phyloP scores from a whole-genome alignment of 1,284 basidiomycete genomes.

The Cystobasidiaceae sp. region DNA sequence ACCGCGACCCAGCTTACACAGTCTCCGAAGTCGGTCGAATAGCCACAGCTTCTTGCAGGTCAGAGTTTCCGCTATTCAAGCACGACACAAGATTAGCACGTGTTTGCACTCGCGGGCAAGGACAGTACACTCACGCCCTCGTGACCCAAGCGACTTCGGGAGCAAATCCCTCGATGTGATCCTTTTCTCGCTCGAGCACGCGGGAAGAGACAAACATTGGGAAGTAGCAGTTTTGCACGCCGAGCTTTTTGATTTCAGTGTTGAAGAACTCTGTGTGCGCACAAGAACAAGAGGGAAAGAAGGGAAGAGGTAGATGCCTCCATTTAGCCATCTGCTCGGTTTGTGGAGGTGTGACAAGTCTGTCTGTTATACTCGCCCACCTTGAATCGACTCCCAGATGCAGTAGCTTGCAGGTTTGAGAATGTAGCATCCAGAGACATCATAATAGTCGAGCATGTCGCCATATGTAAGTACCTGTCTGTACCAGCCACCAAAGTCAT shows the following conservation, averaged over 20 bases:
- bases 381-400: slow-evolving; percentile 94
- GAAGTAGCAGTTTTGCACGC: slow-evolving; percentile 97
- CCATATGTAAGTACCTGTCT: slow-evolving; percentile 93
- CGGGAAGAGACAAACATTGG: slow-evolving; percentile 96
- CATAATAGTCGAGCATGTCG: slow-evolving; percentile 99
- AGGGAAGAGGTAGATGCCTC: not conserved
- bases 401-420: slow-evolving; percentile 95
- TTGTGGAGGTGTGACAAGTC: too few species aligned
- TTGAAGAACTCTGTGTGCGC: slow-evolving; percentile 75
- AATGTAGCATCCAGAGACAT: slow-evolving; percentile 97
- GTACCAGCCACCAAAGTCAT: slow-evolving; percentile 90
- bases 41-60: slow-evolving; percentile 94
- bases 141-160: slow-evolving; percentile 99
- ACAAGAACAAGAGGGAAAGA: not conserved
- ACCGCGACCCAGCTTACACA: slow-evolving; percentile 47
- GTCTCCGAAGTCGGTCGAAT: slow-evolving; percentile 98
- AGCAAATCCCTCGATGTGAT: slow-evolving; percentile 99
- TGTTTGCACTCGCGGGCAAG: not conserved
- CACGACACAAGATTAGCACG: not conserved
- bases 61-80: slow-evolving; percentile 68
- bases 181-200: slow-evolving; percentile 92
- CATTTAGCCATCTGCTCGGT: not conserved
- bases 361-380: slow-evolving; percentile 53
- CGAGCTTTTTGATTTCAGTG: slow-evolving; percentile 82
- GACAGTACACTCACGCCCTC: slow-evolving; percentile 62